Percentiles rank a stretch among this genome's conserved stretches.
phyloP scores from a whole-genome alignment of 2,329 filamentous ascomycete species.

The Pseudovirgaria hyperparasitica region DNA sequence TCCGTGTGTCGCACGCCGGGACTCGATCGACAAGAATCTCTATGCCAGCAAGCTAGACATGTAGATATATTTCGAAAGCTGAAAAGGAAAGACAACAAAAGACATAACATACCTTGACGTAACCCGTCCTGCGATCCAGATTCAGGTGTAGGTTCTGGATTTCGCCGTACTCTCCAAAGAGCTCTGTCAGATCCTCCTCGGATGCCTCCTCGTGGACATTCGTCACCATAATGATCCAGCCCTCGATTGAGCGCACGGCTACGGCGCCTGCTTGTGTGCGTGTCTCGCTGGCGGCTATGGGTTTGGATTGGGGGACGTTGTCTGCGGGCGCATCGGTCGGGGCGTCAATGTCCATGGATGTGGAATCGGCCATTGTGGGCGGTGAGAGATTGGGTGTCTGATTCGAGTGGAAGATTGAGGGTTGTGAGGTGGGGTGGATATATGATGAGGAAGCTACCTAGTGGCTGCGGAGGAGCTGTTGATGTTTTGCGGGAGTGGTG shows the following conservation, averaged over 20 bases:
- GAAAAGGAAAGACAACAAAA: too few relatives aligned
- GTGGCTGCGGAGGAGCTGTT: too few relatives aligned
- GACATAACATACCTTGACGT: conserved; percentile 78
- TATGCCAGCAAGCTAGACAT: not conserved
- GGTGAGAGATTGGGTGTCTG: too few relatives aligned
- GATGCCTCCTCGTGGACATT: conserved; percentile 82
- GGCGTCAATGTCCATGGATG: conserved; percentile 32
- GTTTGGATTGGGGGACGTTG: conserved; percentile 36
- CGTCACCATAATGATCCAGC: conserved; percentile 78
- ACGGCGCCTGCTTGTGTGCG: conserved; percentile 62
- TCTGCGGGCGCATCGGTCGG: conserved; percentile 21
- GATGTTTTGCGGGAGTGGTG: too few relatives aligned
- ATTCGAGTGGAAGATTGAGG: too few relatives aligned
- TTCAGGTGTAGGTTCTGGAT: conserved; percentile 82
- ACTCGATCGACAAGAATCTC: too few relatives aligned
- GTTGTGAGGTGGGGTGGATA: too few relatives aligned
- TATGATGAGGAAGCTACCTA: too few relatives aligned
- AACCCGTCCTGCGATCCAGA: conserved; percentile 68
- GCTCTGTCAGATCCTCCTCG: conserved; percentile 70
- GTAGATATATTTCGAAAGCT: too few relatives aligned
- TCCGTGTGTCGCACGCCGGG: too few relatives aligned
- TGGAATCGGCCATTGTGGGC: conserved; percentile 28
- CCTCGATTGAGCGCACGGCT: conserved; percentile 75
- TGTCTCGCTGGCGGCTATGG: conserved; percentile 55
- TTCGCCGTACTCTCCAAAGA: conserved; percentile 73